Evolutionary conservation across 192 early-diverging fungal genomes (phyloP).

Genomic region (Gonapodya prolifera): DNA sequence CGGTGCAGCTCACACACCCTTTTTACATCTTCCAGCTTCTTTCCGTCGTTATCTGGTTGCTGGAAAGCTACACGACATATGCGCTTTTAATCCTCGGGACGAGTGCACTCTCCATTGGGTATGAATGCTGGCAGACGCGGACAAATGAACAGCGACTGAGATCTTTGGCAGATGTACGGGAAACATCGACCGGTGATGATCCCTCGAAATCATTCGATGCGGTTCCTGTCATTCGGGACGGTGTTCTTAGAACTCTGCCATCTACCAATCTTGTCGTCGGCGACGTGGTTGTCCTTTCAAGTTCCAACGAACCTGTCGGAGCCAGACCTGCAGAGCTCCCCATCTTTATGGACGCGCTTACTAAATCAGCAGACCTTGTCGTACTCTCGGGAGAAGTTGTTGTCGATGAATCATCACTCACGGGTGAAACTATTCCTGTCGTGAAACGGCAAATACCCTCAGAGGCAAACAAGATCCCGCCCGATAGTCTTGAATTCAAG

Average conservation of each 20-base stretch:
- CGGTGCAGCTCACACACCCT: neutral
- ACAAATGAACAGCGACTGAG: neutral
- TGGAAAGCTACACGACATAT: neutral
- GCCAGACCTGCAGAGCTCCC: constrained; percentile 1
- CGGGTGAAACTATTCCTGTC: neutral
- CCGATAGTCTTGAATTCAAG: neutral
- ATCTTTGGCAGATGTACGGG: neutral
- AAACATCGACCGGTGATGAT: neutral
- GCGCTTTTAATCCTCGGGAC: neutral
- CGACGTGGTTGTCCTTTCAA: neutral
- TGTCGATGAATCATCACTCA: neutral
- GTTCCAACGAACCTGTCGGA: neutral
- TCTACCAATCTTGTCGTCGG: neutral
- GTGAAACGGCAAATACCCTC: neutral
- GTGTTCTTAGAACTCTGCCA: neutral
- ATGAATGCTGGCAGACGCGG: neutral
- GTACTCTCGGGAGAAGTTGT: neutral
- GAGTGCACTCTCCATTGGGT: neutral
- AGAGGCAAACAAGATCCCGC: neutral
- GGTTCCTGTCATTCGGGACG: neutral
- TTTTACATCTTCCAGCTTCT: neutral
- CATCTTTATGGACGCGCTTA: neutral
- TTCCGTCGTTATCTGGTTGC: neutral
- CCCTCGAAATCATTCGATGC: neutral
- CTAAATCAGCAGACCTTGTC: neutral